phyloP scores from a whole-genome alignment of 371 early-diverging fungal genomes.

The Actinomortierella wolfii region DNA sequence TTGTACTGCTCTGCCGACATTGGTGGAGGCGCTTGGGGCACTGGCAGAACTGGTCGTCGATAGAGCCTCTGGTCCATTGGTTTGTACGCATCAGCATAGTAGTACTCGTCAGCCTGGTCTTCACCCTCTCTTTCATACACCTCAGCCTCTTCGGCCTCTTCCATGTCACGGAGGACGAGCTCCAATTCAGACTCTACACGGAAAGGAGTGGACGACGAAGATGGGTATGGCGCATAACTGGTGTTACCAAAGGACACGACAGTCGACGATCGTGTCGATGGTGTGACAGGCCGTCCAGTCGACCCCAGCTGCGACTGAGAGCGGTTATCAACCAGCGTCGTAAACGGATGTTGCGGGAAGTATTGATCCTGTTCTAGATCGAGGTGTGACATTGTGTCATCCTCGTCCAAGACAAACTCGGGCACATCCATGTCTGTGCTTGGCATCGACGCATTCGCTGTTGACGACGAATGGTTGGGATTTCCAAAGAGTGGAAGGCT shows the following conservation, averaged over 20 bases:
- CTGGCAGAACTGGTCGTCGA: constrained; percentile 22
- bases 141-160: constrained; percentile 19
- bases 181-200: constrained; percentile 12
- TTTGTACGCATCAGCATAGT: constrained; percentile 40
- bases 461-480: too few relatives aligned
- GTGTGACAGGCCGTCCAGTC: not conserved
- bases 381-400: too few relatives aligned
- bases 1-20: constrained; percentile 36
- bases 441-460: too few relatives aligned
- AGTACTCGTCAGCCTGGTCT: constrained; percentile 28
- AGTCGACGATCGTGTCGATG: not conserved
- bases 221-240: not conserved
- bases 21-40: constrained; percentile 17
- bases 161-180: constrained; percentile 22
- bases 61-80: constrained; percentile 43
- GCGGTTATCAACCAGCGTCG: not conserved
- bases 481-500: too few relatives aligned
- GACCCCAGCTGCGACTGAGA: not conserved
- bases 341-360: too few relatives aligned
- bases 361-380: too few relatives aligned
- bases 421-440: too few relatives aligned
- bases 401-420: too few relatives aligned
- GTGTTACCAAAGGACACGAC: not conserved
- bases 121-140: constrained; percentile 31
- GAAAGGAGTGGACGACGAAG: too few relatives aligned